Evolutionary conservation across 2,329 filamentous ascomycete species (phyloP).

Genomic region (Didymella keratinophila): DNA sequence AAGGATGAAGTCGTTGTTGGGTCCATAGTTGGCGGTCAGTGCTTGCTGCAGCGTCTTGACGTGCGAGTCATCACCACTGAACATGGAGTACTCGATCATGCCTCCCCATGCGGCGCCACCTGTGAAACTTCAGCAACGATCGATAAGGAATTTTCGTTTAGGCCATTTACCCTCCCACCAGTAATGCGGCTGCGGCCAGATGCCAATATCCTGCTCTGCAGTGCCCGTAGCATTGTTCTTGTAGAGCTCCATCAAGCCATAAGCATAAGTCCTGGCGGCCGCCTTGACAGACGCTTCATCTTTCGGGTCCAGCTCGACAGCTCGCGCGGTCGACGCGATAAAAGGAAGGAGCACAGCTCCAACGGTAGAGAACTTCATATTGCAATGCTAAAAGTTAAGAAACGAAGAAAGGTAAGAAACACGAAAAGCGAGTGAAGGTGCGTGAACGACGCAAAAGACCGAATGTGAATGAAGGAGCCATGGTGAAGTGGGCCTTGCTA

Average conservation of each 20-base stretch:
- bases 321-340: constrained; percentile 37
- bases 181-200: constrained; percentile 55
- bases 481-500: constrained; percentile 26
- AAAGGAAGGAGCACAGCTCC: constrained; percentile 49
- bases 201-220: constrained; percentile 46
- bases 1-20: constrained; percentile 55
- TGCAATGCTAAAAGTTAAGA: constrained; percentile 29
- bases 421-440: constrained; percentile 34
- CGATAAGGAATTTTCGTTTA: neutral
- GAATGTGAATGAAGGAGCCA: constrained; percentile 28
- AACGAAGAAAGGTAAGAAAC: constrained; percentile 27
- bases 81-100: constrained; percentile 56
- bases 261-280: constrained; percentile 41
- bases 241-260: constrained; percentile 49
- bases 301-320: constrained; percentile 44
- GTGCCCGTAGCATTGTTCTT: constrained; percentile 38
- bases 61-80: constrained; percentile 56
- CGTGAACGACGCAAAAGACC: constrained; percentile 31
- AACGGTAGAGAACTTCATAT: constrained; percentile 43
- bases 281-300: constrained; percentile 45
- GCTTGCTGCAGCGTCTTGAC: constrained; percentile 52
- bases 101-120: constrained; percentile 52
- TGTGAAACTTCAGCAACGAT: neutral
- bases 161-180: constrained; percentile 53
- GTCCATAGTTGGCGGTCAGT: constrained; percentile 54